Evolutionary conservation across 306 rosid genomes (phyloP).

Genomic region (Neltuma alba): DNA sequence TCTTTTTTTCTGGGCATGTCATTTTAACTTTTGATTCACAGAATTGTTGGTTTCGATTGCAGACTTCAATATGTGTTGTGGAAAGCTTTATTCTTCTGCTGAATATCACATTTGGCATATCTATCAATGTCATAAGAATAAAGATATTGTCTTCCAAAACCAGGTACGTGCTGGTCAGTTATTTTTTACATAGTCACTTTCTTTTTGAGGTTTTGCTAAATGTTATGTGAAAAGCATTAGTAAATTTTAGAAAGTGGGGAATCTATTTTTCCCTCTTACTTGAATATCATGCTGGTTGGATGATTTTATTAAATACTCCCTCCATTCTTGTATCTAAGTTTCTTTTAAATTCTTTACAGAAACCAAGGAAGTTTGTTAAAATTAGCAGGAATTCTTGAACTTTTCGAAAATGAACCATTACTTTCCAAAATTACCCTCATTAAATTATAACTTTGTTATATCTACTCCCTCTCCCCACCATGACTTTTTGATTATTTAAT

Average conservation of each 20-base stretch:
- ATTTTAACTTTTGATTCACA: slow-evolving; percentile 1
- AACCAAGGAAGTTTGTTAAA: neutral
- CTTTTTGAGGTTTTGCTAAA: slow-evolving; percentile 27
- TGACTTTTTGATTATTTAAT: neutral
- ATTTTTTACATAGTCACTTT: slow-evolving; percentile 26
- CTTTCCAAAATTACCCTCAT: neutral
- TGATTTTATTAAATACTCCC: neutral
- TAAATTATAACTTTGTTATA: neutral
- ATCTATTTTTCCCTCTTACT: slow-evolving; percentile 1
- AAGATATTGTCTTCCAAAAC: slow-evolving; percentile 52
- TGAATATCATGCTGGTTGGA: neutral
- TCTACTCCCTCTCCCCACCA: neutral
- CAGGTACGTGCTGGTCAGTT: slow-evolving; percentile 52
- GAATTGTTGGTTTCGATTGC: slow-evolving; percentile 25
- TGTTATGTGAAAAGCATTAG: neutral
- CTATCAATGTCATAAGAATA: slow-evolving; percentile 67
- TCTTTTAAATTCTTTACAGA: neutral
- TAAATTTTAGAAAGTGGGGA: slow-evolving; percentile 19
- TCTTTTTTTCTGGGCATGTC: slow-evolving; percentile 15
- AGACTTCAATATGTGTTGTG: slow-evolving; percentile 55
- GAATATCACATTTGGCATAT: slow-evolving; percentile 65
- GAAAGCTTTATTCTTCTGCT: slow-evolving; percentile 54
- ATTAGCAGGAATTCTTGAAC: neutral
- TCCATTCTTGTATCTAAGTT: neutral
- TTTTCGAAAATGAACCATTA: neutral